Percentiles rank a stretch among this genome's conserved stretches.
These are phyloP conservation scores for Nemania serpens DNA, from an alignment of 2,329 filamentous ascomycete species.

Conservation along the genomic window DNA sequence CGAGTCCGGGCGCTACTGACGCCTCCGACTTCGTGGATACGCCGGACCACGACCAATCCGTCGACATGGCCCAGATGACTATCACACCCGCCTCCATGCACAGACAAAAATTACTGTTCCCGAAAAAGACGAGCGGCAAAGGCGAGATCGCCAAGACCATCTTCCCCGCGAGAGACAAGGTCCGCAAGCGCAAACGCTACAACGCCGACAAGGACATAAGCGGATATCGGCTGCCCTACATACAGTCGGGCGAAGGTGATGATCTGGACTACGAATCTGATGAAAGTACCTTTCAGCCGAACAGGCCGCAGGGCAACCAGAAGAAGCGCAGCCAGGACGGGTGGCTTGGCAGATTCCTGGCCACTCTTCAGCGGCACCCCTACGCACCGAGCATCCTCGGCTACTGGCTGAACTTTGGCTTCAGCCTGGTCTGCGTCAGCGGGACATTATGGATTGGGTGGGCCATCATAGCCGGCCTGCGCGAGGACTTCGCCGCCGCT, in stretches of 20 bases:
- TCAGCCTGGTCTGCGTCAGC: slow-evolving; percentile 59
- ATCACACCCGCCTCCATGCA: slow-evolving; percentile 55
- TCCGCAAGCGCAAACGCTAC: slow-evolving; percentile 60
- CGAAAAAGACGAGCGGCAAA: slow-evolving; percentile 58
- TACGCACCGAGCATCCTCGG: slow-evolving; percentile 63
- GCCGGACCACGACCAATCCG: slow-evolving; percentile 54
- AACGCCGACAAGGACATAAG: slow-evolving; percentile 58
- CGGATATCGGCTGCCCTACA: slow-evolving; percentile 50
- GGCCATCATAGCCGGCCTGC: slow-evolving; percentile 70
- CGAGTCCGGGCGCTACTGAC: slow-evolving; percentile 64
- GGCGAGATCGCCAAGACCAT: slow-evolving; percentile 62
- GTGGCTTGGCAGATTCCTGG: slow-evolving; percentile 52
- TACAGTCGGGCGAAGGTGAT: slow-evolving; percentile 49
- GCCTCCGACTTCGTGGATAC: slow-evolving; percentile 57
- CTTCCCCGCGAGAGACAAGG: slow-evolving; percentile 48
- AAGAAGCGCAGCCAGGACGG: slow-evolving; percentile 41
- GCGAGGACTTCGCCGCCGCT: slow-evolving; percentile 74
- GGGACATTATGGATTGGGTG: slow-evolving; percentile 66
- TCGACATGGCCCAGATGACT: slow-evolving; percentile 49
- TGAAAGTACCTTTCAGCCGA: slow-evolving; percentile 43
- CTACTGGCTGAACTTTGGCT: slow-evolving; percentile 61
- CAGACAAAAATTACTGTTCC: slow-evolving; percentile 47
- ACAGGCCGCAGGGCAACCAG: slow-evolving; percentile 29
- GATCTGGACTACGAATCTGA: slow-evolving; percentile 58
- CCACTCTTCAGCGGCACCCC: slow-evolving; percentile 60